Conservation (phyloP, 768 basidiomycete genomes). For the Boletus patriciae region DNA sequence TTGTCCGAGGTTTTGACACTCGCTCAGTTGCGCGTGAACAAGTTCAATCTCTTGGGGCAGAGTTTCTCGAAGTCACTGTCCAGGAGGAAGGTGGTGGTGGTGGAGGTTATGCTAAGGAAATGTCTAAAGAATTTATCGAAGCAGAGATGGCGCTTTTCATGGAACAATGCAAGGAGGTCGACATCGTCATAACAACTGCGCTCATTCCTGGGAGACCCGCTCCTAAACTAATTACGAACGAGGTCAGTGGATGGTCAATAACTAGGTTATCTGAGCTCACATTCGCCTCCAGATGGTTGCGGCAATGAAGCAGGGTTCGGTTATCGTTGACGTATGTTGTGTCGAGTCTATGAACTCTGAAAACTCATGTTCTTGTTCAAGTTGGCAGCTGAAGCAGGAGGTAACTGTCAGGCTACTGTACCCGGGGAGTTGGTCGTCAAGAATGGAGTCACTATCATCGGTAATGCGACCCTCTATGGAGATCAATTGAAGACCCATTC, state of each 20-base stretch:
- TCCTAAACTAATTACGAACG: constrained; percentile 78
- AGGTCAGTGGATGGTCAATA: constrained; percentile 33
- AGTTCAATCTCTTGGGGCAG: constrained; percentile 86
- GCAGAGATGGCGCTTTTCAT: constrained; percentile 88
- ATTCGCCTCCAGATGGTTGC: constrained; percentile 58
- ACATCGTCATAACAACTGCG: constrained; percentile 86
- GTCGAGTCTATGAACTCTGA: neutral
- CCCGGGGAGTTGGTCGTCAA: constrained; percentile 72
- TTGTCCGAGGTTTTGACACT: constrained; percentile 87
- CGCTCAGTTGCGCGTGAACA: constrained; percentile 84
- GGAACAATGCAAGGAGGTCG: constrained; percentile 86
- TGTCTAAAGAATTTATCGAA: constrained; percentile 87
- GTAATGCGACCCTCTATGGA: constrained; percentile 35
- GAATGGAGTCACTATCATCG: constrained; percentile 81
- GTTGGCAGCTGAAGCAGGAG: constrained; percentile 81
- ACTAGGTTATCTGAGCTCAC: constrained; percentile 7
- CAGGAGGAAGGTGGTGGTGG: constrained; percentile 80
- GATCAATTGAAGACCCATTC: constrained; percentile 3
- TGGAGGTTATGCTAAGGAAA: constrained; percentile 87
- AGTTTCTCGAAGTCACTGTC: constrained; percentile 80
- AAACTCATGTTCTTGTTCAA: constrained; percentile 21
- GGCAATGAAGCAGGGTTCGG: constrained; percentile 91
- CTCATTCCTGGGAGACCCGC: constrained; percentile 86
- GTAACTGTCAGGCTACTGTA: constrained; percentile 80
- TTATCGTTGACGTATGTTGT: constrained; percentile 65